Conservation (phyloP, 345 rosid species). For the Lepidium africanum region DNA sequence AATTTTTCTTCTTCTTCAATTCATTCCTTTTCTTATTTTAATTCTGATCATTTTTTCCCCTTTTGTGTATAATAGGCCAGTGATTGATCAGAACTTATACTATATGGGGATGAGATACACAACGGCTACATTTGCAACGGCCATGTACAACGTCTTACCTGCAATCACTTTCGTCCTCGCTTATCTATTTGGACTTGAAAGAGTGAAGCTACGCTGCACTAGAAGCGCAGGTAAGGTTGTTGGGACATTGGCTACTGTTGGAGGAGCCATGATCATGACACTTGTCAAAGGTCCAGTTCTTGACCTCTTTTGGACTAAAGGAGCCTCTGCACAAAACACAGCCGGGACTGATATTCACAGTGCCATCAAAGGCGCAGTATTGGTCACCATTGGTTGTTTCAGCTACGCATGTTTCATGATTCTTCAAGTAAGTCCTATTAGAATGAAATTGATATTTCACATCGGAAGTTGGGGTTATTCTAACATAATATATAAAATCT, state of each 20-base stretch:
- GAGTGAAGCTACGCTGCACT: constrained; percentile 39
- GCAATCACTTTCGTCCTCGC: constrained; percentile 80
- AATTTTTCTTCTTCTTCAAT: not conserved
- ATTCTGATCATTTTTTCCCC: not conserved
- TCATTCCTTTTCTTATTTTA: not conserved
- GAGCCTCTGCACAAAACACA: constrained; percentile 25
- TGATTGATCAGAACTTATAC: constrained; percentile 78
- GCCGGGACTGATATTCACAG: constrained; percentile 38
- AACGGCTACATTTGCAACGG: constrained; percentile 77
- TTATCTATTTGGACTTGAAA: constrained; percentile 63
- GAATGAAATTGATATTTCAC: no score
- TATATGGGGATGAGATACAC: constrained; percentile 74
- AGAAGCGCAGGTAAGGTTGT: constrained; percentile 59
- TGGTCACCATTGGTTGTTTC: constrained; percentile 60
- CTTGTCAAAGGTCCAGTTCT: constrained; percentile 57
- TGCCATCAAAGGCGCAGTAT: constrained; percentile 53
- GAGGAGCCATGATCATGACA: constrained; percentile 93
- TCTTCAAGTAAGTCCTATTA: constrained; percentile 59
- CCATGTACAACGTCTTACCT: constrained; percentile 78
- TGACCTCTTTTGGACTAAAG: constrained; percentile 49
- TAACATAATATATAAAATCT: no score
- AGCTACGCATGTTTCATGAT: constrained; percentile 73
- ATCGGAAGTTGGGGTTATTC: no score
- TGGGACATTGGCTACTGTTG: constrained; percentile 75
- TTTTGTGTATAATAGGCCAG: constrained; percentile 45